Evolutionary conservation across 2,329 filamentous ascomycete genomes (phyloP), one percentile per base, ranked within the genome.

Genomic region (Exutisphaerella laricina): DNA sequence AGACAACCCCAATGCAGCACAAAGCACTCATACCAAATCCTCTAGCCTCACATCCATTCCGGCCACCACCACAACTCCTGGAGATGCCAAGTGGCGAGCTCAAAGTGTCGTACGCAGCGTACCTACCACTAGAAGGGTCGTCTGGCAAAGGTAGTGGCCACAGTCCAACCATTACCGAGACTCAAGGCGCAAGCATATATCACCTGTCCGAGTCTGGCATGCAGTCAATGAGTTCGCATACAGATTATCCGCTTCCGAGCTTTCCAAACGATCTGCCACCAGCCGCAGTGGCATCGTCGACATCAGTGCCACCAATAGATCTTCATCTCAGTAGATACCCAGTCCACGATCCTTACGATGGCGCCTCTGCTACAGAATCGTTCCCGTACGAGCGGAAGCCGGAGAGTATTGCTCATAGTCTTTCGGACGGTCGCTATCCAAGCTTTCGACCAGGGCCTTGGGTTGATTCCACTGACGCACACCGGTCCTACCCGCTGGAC

Each of bases 401-500:
- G 14, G 44, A 41, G 13, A 54, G 51, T 34, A 41, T 49, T 14
- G 34, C 37, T 14, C 35, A 53, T 13, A 49, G 46, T 46, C 37
- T 43, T 8, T 51, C 48, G 8, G 38, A 48, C 20, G 33, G 28
- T 3, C 38, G 29, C 16, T 48, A 51, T 22, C 44, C 51, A 4
- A 54, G 49, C 43, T 54, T 44, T 21, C 43, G 40, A n/a, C 44
- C 44, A n/a, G 46, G 42, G n/a, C 42, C 46, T 1, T 48, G 49
- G 45, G 35, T 30, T n/a, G 32, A 26, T 4, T 5, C 33, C 8
- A 13, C 8, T n/a, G 35, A 34, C 16, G 40, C n/a, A 4, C 42
- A 37, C 12, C 62, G 54, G n/a, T 76, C 74, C 0, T 76, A 76
- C 54, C 58, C 76, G 3, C 65, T 76, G 4, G 67, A 74, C 43